Conservation (phyloP, 2,329 filamentous ascomycete species). For the Xylariaceae sp. region DNA sequence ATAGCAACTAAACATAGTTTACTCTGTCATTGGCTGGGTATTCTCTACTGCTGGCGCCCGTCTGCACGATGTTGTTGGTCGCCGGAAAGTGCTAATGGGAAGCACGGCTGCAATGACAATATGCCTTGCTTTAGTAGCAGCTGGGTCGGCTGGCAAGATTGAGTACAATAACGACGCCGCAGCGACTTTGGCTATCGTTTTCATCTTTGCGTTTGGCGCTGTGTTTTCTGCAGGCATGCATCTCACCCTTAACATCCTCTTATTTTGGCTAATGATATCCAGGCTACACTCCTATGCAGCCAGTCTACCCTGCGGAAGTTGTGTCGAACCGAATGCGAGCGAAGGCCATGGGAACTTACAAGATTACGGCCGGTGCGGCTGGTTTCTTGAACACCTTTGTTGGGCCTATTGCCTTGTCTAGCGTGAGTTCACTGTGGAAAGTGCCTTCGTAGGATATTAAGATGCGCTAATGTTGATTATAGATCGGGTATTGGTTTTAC, state of each 20-base stretch:
- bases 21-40: constrained; percentile 38
- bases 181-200: constrained; percentile 36
- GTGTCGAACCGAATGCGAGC: constrained; percentile 39
- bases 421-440: constrained; percentile 20
- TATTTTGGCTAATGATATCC: constrained; percentile 5
- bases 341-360: constrained; percentile 37
- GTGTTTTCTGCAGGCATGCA: constrained; percentile 29
- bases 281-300: constrained; percentile 39
- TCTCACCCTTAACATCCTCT: neutral
- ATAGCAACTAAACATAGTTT: constrained; percentile 37
- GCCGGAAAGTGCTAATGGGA: constrained; percentile 38
- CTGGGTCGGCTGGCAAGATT: constrained; percentile 35
- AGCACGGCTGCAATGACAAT: constrained; percentile 37
- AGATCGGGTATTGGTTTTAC: constrained; percentile 38
- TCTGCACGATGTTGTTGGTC: constrained; percentile 40
- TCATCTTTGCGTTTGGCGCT: constrained; percentile 40
- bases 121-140: constrained; percentile 37
- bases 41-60: constrained; percentile 37
- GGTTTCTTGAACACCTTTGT: constrained; percentile 37
- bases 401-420: constrained; percentile 28
- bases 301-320: constrained; percentile 38
- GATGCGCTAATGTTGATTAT: neutral
- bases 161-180: constrained; percentile 34
- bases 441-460: neutral
- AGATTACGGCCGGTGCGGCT: constrained; percentile 36